phyloP scores from a whole-genome alignment of 805 yeast species.

The Teunomyces kruisii region DNA sequence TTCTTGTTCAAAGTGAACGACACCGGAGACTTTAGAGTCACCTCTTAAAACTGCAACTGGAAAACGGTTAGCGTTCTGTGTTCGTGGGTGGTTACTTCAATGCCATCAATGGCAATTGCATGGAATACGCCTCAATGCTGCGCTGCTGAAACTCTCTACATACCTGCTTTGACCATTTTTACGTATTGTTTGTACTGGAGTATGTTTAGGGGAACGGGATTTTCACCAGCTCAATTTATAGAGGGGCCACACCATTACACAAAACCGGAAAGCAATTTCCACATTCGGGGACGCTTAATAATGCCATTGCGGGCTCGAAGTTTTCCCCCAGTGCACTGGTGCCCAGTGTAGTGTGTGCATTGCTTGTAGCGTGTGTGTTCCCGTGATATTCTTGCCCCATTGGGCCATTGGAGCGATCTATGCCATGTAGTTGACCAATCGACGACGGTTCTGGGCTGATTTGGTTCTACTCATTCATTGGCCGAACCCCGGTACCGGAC shows the following conservation, averaged over 20 bases:
- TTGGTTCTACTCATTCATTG: too few relatives aligned
- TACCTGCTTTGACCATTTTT: conserved; percentile 67
- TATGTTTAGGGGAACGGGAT: not conserved
- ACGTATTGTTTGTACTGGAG: conserved; percentile 2
- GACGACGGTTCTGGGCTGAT: too few relatives aligned
- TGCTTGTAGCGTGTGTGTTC: too few relatives aligned
- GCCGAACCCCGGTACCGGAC: too few relatives aligned
- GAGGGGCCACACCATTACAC: not conserved
- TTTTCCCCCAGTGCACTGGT: too few relatives aligned
- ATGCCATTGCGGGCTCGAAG: not conserved
- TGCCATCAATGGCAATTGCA: not conserved
- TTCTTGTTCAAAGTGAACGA: conserved; percentile 82
- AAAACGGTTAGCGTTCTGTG: conserved; percentile 10
- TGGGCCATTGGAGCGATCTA: too few relatives aligned
- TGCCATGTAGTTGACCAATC: too few relatives aligned
- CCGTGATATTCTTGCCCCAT: too few relatives aligned
- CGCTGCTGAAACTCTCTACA: conserved; percentile 21
- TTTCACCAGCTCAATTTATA: not conserved
- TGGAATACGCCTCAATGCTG: not conserved
- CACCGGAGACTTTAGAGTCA: conserved; percentile 85
- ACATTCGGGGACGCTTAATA: not conserved
- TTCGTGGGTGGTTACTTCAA: conserved; percentile 1
- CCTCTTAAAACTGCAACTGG: conserved; percentile 95
- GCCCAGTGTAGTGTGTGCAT: too few relatives aligned
- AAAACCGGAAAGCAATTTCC: conserved; percentile 1